Base-by-base conservation (phyloP, 768 basidiomycete genomes). In the Leccinum pellstonianum region DNA sequence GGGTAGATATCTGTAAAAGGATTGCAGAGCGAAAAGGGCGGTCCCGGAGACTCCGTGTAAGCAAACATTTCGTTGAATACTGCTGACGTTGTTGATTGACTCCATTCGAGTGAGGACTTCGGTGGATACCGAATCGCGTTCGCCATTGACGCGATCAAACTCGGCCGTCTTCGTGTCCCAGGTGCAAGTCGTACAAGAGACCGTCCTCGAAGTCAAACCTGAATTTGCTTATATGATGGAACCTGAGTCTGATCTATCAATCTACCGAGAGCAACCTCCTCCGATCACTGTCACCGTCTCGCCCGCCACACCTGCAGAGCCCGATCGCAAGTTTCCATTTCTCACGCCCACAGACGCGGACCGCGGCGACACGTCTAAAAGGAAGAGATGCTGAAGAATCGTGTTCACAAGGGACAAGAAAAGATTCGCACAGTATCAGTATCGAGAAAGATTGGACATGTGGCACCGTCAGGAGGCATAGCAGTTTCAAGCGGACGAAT, bases 1-100 rank as follows among this genome's bases (percentile, higher is more conserved):
- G 93, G 84, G 77, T 93, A 15, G 92, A 93, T 27, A 81, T 93
- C 11, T 96, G 95, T 71, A 76, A 82, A 5, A 96, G 91, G 90
- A 87, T 94, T 68, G 87, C 93, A 0, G 87, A 86, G 58, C 79
- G 79, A 64, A 80, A 77, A 25, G 77, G 43, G 66, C 66, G 0
- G 57, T 55, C 29, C 64, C 70, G 8, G 72, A 73, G 35, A 63
- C 61, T 25, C 72, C 68, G 15, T 23, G 72, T 75, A 56, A 51
- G 73, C 60, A 54, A 11, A 46, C 35, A 25, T 46, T 27, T 52
- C 15, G 10, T 8, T 47, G 19, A 25, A 53, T 14, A n/a, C 33
- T 43, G 27, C 9, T 10, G n/a, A 3, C 57, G 5, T 35, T 8
- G 38, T 25, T 56, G 37, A 56, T 35, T 15, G 19, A 33, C 2